Conservation (phyloP, 2,329 filamentous ascomycete species). For the Purpureocillium lavendulum region DNA sequence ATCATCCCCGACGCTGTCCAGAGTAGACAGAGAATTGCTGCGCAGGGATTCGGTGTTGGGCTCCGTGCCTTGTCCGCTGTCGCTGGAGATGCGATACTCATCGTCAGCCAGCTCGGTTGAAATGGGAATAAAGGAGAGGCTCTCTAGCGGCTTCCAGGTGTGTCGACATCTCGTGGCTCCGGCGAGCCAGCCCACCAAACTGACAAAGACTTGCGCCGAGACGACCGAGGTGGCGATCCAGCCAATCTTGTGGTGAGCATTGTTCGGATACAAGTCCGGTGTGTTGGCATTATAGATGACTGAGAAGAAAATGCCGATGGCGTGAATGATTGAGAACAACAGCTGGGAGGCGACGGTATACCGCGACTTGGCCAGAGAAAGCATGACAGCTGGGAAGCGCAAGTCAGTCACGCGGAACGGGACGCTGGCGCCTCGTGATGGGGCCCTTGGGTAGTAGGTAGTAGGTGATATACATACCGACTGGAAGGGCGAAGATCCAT, state of each 20-base stretch:
- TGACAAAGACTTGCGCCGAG: constrained; percentile 60
- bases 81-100: constrained; percentile 53
- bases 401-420: not conserved
- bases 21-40: constrained; percentile 56
- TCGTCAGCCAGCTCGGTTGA: constrained; percentile 43
- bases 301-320: constrained; percentile 54
- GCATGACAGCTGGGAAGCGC: constrained; percentile 62
- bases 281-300: constrained; percentile 72
- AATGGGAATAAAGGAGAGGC: constrained; percentile 53
- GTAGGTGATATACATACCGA: constrained; percentile 44
- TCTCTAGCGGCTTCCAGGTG: constrained; percentile 30
- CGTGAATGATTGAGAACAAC: constrained; percentile 55
- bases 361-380: constrained; percentile 73
- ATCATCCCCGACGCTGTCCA: constrained; percentile 22
- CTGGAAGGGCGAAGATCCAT: constrained; percentile 66
- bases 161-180: constrained; percentile 4
- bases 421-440: no score
- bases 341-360: constrained; percentile 64
- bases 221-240: constrained; percentile 74
- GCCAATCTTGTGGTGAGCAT: constrained; percentile 77
- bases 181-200: constrained; percentile 54
- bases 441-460: no score
- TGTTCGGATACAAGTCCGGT: constrained; percentile 78
- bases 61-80: constrained; percentile 70
- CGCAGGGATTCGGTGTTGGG: constrained; percentile 57